Base-by-base conservation (phyloP, 2,329 filamentous ascomycete genomes). In the Pestalotiopsis sp. region DNA sequence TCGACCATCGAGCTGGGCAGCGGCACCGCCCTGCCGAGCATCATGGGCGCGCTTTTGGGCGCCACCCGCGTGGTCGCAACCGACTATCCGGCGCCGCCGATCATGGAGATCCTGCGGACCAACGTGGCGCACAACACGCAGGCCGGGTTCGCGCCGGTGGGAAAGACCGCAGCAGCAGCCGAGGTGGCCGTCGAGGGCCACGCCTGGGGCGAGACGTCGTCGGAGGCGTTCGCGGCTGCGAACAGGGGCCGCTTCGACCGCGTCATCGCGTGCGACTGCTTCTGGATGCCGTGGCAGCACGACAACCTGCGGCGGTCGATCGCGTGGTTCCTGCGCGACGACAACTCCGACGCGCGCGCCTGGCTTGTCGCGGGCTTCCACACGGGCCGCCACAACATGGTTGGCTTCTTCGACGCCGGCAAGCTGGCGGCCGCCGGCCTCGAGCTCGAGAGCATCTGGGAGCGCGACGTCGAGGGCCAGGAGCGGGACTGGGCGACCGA, bases 251-350 rank as follows among this genome's bases (percentile, higher is more conserved):
- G 75, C 1, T 93, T 90, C 75, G 88, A 88, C 60, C 86, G 90
- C 68, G 83, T 94, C 56, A 79, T 93, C n/a, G 89, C 89, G 0
- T 90, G 90, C 70, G 91, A 94, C 79, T 93, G 91, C 75, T 84
- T 92, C 68, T 94, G 92, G 91, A 93, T 93, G 90, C 87, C 89
- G 1, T 86, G 86, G 82, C 87, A 93, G 81, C 92, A 94, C 78
- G 84, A 79, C n/a, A 91, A 90, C 77, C 83, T 94, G 31, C 85
- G 85, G 61, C 78, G 76, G 57, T 92, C 90, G 27, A 88, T 93
- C 75, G 78, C 84, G 4, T 88, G 89, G 78, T 92, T 93, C 75
- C 82, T 93, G 1, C 75, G 72, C 60, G 70, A 68, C 14, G 67
- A 36, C 12, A 23, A 80, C 1, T 77, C 74, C 27, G 27, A 27